Base-by-base conservation (phyloP, 176 grass and related monocot genomes). In the Luzula sylvatica region DNA sequence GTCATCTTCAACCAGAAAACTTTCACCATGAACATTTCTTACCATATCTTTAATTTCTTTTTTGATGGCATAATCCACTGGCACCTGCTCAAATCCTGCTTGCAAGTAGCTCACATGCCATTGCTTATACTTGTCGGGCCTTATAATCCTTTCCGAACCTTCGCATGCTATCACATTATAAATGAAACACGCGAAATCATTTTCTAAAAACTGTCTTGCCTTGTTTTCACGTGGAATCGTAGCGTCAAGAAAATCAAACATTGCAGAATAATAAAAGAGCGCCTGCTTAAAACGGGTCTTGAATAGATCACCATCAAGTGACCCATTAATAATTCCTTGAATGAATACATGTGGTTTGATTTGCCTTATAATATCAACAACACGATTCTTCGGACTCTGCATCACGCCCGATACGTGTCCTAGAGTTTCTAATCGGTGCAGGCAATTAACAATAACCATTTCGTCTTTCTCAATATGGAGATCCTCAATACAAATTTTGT, bases 101-200 rank as follows among this genome's bases (percentile, higher is more conserved):
- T 58, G 18, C 41, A 74, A 16, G 24, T 74, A 65, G 19, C 71
- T 74, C 9, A 65, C 47, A 15, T 74, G 71, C 71, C 71, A 74
- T 41, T 66, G 71, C 54, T 74, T 74, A 40, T 74, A 74, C 5
- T 58, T 66, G 50, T 74, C 71, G 0, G 71, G 71, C 14, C 60
- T 74, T 50, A 65, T 58, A 17, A 74, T 58, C 2, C 57, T 65
- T 55, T 61, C 51, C 1, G 27, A 28, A 13, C 71, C 71, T 26
- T 74, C 71, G 13, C 71, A 74, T 39, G 71, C 71, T 74, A 74
- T 66, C 27, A 74, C 47, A 65, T 74, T 74, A 39, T 65, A 38
- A 50, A 64, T 42, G 21, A 65, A 58, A 44, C 49, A 30, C 21
- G 50, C 50, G 11, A 65, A 51, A 46, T 74, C 58, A 32, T 41